Evolutionary conservation across 495 filamentous ascomycete species (phyloP).

Genomic region (Annulohypoxylon bovei): DNA sequence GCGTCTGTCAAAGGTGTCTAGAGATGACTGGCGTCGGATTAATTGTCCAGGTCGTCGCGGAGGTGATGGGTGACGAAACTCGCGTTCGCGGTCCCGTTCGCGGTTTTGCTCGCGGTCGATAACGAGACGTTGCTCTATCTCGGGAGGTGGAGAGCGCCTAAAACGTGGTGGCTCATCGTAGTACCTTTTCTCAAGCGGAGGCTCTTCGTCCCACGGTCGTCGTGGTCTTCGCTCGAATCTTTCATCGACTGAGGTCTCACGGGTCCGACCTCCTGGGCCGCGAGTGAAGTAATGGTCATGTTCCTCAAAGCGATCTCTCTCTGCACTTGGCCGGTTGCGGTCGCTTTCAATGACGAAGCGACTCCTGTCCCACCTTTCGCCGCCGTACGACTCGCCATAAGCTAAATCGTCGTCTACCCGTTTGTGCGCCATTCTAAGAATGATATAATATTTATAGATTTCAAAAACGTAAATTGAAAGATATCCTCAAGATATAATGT

Average conservation of each 20-base stretch:
- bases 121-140: conserved; percentile 48
- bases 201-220: conserved; percentile 51
- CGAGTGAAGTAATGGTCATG: conserved; percentile 47
- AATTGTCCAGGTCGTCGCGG: conserved; percentile 45
- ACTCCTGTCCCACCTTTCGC: conserved; percentile 56
- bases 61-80: conserved; percentile 48
- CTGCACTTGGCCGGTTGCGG: conserved; percentile 29
- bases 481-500: neutral
- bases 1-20: conserved; percentile 62
- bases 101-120: conserved; percentile 48
- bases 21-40: conserved; percentile 55
- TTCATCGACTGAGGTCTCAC: conserved; percentile 48
- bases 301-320: conserved; percentile 49
- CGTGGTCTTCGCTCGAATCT: conserved; percentile 46
- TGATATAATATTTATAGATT: neutral
- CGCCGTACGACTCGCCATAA: conserved; percentile 45
- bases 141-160: conserved; percentile 45
- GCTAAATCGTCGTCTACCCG: conserved; percentile 50
- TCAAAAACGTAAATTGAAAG: neutral
- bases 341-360: conserved; percentile 48
- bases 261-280: conserved; percentile 29
- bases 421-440: conserved; percentile 42
- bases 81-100: conserved; percentile 48
- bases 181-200: conserved; percentile 49
- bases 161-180: conserved; percentile 53